Base-by-base conservation (phyloP, 1,284 basidiomycete species). In the Wolfiporia cocos region DNA sequence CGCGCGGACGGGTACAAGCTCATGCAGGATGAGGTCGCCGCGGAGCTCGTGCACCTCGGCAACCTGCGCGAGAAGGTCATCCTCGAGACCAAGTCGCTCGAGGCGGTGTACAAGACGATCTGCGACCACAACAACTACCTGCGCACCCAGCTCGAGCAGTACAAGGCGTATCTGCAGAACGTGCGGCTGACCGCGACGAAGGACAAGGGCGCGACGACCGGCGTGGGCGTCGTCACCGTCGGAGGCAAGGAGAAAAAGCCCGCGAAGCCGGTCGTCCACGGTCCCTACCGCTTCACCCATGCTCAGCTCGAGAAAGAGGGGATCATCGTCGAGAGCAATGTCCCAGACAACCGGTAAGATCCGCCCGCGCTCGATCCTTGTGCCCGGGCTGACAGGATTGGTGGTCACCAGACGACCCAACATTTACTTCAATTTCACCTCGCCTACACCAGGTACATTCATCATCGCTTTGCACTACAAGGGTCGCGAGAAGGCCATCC, bases 381-480 rank as follows among this genome's bases (percentile, higher is more conserved):
- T 43, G 47, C 21, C 36, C 7, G 21, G 18, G 10, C 23, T 28
- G 17, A 24, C 30, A 11, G 18, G 18, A 30, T 43, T 36, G 18
- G 24, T 18, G n/a, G 21, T 19, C 6, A 33, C 30, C 18, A 94
- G 93, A 43, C 90, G 94, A 33, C 87, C 92, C 33, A 95, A 96
- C 64, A 98, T 98, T 56, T 99, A 92, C 69, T 99, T 99, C 79
- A 96, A 95, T 61, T 92, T 99, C 63, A 92, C 87, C 19, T 97
- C 94, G 20, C 96, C 96, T 1, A 91, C 91, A 5, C 96, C 96
- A 0, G 96, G 96, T 32, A 97, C 96, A 9, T 99, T 98, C 65
- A 92, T 99, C 62, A 99, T 99, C 53, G 94, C 95, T 6, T 71
- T 99, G 41, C 94, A 98, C 67, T 99, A 98, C 73, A 97, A 97